A percentile compares a stretch with the other conserved stretches of the same genome.
Evolutionary conservation across 768 basidiomycete species (phyloP).

Genomic region (Kwoniella botswanensis): DNA sequence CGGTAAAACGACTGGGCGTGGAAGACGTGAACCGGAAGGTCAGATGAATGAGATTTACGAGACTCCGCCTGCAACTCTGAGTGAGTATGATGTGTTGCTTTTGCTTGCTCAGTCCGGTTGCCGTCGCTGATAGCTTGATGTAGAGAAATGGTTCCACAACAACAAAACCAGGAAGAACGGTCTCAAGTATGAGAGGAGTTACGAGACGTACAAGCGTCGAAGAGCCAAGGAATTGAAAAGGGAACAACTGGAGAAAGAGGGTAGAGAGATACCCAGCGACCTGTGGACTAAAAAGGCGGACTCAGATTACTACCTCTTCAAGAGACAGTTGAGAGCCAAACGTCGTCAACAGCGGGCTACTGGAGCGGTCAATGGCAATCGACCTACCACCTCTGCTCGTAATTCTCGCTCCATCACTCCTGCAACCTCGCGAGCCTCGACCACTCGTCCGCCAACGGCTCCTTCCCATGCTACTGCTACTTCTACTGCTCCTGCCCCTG

Average conservation of each 20-base stretch:
- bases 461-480: slow-evolving; percentile 1
- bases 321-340: slow-evolving; percentile 25
- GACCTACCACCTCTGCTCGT: not conserved
- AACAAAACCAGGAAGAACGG: not conserved
- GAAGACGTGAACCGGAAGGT: slow-evolving; percentile 26
- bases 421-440: not conserved
- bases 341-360: not conserved
- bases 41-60: slow-evolving; percentile 29
- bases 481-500: not conserved
- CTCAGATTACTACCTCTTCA: slow-evolving; percentile 43
- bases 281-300: slow-evolving; percentile 29
- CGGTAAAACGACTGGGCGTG: not conserved
- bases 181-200: slow-evolving; percentile 13
- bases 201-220: slow-evolving; percentile 28
- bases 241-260: slow-evolving; percentile 6
- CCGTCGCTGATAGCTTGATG: not conserved
- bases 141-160: not conserved
- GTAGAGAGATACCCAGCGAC: slow-evolving; percentile 1
- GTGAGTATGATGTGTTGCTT: slow-evolving; percentile 16
- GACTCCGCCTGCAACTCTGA: slow-evolving; percentile 20
- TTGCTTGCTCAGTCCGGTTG: not conserved
- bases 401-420: not conserved
- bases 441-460: not conserved
- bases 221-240: slow-evolving; percentile 26
- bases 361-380: not conserved